A percentile compares a stretch with the other conserved stretches of the same genome.
These are phyloP conservation scores for Hypomontagnella monticulosa DNA, from an alignment of 495 filamentous ascomycete species.

Conservation along the genomic window DNA sequence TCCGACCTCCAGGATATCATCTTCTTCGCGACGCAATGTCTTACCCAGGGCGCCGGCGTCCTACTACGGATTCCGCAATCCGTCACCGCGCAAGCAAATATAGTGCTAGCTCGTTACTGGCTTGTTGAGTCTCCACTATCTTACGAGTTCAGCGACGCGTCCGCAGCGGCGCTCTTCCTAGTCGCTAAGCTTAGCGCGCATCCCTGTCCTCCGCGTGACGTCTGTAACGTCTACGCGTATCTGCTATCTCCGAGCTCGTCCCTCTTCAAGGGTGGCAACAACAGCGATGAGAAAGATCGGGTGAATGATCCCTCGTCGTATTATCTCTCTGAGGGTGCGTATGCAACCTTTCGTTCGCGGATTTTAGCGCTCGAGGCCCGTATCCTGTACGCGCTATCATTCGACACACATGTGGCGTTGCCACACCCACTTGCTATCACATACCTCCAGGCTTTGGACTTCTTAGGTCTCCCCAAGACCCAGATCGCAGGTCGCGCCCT, in stretches of 20 bases:
- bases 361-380: constrained; percentile 77
- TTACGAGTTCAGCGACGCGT: constrained; percentile 70
- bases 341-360: constrained; percentile 67
- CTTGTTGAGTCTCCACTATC: constrained; percentile 61
- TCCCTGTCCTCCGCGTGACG: constrained; percentile 77
- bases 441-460: constrained; percentile 89
- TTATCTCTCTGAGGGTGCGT: constrained; percentile 77
- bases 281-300: constrained; percentile 17
- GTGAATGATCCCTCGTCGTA: constrained; percentile 63
- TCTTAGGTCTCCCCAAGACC: constrained; percentile 46
- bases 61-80: constrained; percentile 88
- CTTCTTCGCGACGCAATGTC: constrained; percentile 72
- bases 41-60: constrained; percentile 89
- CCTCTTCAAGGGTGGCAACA: constrained; percentile 55
- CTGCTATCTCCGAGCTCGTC: constrained; percentile 75
- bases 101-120: constrained; percentile 91
- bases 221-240: constrained; percentile 85
- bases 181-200: constrained; percentile 83
- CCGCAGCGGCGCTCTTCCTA: constrained; percentile 83
- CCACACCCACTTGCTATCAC: constrained; percentile 91
- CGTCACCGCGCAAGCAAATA: constrained; percentile 85
- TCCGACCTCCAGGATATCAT: constrained; percentile 78
- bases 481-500: constrained; percentile 70
- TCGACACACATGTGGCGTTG: constrained; percentile 82
- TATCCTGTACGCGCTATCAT: constrained; percentile 78